Evolutionary conservation across 2,329 filamentous ascomycete genomes (phyloP), one percentile per base, ranked within the genome.

Genomic region (Ascochyta viciae-villosae): DNA sequence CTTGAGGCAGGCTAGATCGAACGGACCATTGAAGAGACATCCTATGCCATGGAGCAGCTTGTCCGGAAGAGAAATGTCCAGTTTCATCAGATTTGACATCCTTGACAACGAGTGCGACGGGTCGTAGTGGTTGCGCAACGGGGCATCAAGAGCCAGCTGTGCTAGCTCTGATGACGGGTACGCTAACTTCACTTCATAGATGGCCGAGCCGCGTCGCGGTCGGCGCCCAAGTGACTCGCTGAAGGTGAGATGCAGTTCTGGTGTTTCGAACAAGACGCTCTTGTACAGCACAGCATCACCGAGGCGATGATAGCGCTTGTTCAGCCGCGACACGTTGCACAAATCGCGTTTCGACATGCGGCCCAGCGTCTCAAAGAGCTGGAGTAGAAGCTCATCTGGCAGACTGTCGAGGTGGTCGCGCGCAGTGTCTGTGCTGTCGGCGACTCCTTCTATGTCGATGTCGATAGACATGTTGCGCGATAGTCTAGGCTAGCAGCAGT

Each of bases 271-370:
- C 6, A 70, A 51, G 15, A 73, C 68, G 43, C 67, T 70, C 35
- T 72, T 71, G 59, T 73, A 73, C 4, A 73, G 55, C 2, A 71
- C 61, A 3, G 68, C 68, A 39, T 73, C 70, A 60, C 67, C 70
- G 23, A 73, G 62, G 38, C 63, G 63, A 45, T 72, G 69, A 57
- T 64, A 72, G 50, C 59, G 66, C 48, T 66, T 67, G 61, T 70
- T 72, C 43, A 72, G 52, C 34, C 65, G 62, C 31, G 66, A 70
- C 35, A 71, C 66, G 50, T 62, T 66, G 61, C 66, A 72, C 39
- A 73, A 56, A 35, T 67, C 63, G 48, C 65, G 64, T 54, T 67
- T 69, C 7, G 68, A 67, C 12, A 61, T 50, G 29, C 57, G 57
- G 8, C 65, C 68, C 39, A 73, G 57, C 4, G 55, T 49, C 54